Conservation (phyloP, 2,329 filamentous ascomycete genomes). For the Ophiostoma himal-ulmi region DNA sequence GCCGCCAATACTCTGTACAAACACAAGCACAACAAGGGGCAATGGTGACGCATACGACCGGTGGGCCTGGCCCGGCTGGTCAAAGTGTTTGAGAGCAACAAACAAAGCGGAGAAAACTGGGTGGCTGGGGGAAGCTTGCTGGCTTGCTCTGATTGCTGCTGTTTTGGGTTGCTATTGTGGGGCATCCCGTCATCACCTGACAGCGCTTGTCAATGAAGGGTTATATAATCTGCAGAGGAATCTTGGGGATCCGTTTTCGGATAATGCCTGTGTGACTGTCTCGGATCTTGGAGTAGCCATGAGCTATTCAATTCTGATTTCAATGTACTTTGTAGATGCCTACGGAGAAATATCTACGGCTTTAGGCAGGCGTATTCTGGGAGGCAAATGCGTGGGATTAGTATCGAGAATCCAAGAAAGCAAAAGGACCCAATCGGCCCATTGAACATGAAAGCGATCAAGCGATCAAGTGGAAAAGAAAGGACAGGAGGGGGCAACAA, state of each 20-base stretch:
- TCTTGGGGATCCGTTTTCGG: neutral
- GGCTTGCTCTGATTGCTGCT: neutral
- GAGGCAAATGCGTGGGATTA: neutral
- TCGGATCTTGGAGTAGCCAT: neutral
- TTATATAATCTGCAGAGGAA: neutral
- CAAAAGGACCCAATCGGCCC: neutral
- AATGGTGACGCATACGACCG: conserved; percentile 17
- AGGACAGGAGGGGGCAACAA: neutral
- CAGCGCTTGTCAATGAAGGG: neutral
- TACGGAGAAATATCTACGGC: neutral
- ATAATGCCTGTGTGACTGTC: neutral
- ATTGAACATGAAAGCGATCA: neutral
- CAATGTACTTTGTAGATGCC: neutral
- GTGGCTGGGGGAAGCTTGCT: conserved; percentile 16
- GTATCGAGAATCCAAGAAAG: neutral
- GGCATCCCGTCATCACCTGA: neutral
- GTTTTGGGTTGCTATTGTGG: neutral
- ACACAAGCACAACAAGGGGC: neutral
- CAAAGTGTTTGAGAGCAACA: neutral
- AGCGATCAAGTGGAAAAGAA: neutral
- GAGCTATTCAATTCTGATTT: no score
- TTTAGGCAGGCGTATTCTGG: neutral
- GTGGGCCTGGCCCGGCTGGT: conserved; percentile 14
- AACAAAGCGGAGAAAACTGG: conserved; percentile 17
- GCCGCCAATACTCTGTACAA: neutral